Base-by-base conservation (phyloP, 495 filamentous ascomycete genomes). In the Glonium stellatum region DNA sequence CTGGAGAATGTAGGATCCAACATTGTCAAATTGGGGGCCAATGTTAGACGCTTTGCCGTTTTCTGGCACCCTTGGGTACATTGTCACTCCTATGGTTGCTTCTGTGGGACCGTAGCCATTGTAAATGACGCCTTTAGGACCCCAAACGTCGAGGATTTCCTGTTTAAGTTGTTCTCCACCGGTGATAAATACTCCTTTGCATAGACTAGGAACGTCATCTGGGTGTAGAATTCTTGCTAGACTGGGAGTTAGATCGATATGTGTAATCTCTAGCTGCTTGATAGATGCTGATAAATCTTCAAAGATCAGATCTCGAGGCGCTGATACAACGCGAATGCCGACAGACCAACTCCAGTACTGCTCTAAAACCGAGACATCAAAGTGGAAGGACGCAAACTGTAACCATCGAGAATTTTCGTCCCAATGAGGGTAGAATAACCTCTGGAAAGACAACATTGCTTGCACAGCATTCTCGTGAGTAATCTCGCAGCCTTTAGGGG, bases 341-440 rank as follows among this genome's bases (percentile, higher is more conserved):
- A 90, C 85, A 49, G 82, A 88, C 90, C 90, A 95, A 51, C 82
- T 89, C 88, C 88, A 93, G 70, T 87, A 95, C 63, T 92, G 89
- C 69, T 95, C 90, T 15, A 93, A 75, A 5, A 93, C 87, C 27
- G 87, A 89, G 21, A 93, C 89, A 64, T 95, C 89, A 59, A 95
- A 95, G 69, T 92, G 89, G 55, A 91, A 87, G 0, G 88, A 89
- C 6, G 90, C 90, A 66, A 95, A 95, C 69, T 95, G 89, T 13
- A 95, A 75, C 83, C 87, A 93, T 49, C 84, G 79, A 0, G 89
- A 92, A 13, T 81, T 68, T 3, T 71, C 60, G 60, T 84, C 77
- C 89, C 89, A 91, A 60, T 83, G 84, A 1, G 76, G 81, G 8
- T 68, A 55, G 64, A 92, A 90, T 4, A 92, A 75, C n/a, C 79